Evolutionary conservation across 2,329 filamentous ascomycete species (phyloP), one percentile per base, ranked within the genome.

Genomic region (Colletotrichum magnum): DNA sequence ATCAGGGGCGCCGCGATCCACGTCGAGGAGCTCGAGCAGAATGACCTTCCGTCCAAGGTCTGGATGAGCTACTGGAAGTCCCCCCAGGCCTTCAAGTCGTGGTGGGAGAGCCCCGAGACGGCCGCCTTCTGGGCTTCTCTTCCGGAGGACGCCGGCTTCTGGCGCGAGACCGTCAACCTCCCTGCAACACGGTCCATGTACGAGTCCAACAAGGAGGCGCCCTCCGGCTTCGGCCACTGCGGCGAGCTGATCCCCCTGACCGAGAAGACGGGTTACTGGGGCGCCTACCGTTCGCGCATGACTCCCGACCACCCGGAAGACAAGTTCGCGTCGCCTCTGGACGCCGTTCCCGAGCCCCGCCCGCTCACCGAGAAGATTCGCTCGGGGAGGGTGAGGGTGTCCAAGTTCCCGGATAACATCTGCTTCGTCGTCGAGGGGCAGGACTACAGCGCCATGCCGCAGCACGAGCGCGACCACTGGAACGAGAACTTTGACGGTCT

Each of bases 21-120:
- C 50, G 65, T 68, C 47, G 65, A 68, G 39, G 65, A 68, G 54
- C 65, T 68, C 13, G 65, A 68, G 60, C 65, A 68, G 28, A 68
- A 68, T 26, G 65, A 68, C 39, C 65, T 68, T 6, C 65, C 65
- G 4, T 68, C 65, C 16, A 68, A 68, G 60, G 48, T 68, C 48
- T 68, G 65, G 65, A 68, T 68, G 65, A 68, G 65, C 60, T 68
- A 68, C 54, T 68, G 65, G 65, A 50, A 51, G 13, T 58, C 65
- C 9, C 65, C 65, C 13, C 60, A 68, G 48, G 21, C 39, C 13
- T 68, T 68, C 54, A 68, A 68, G 65, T 15, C 54, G 32, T 68
- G 65, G 65, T 68, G 65, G 65, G 60, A 68, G 18, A 64, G 60
- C 53, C 53, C 60, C 10, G 26, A 68, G 28, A 64, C 60, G 6